Conservation (phyloP, 768 basidiomycete species). For the Calocybe indica region DNA sequence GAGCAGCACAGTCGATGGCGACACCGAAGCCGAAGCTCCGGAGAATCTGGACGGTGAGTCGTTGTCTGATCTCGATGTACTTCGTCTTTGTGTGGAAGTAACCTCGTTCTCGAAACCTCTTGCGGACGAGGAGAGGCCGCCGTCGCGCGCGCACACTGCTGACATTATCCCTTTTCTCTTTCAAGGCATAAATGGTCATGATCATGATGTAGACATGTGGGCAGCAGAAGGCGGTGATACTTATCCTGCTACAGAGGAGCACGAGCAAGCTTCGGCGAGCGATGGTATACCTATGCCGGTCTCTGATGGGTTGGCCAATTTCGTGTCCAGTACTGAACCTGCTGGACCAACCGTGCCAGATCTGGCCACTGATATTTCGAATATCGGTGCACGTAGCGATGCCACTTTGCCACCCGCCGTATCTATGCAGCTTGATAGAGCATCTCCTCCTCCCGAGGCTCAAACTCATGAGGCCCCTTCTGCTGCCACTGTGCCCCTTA, state of each 20-base stretch:
- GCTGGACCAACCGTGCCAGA: not conserved
- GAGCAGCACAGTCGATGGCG: constrained; percentile 14
- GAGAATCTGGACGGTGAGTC: constrained; percentile 48
- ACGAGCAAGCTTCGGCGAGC: not conserved
- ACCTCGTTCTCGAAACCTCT: constrained; percentile 22
- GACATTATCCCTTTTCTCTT: constrained; percentile 36
- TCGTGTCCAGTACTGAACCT: too few relatives aligned
- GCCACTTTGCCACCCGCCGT: constrained; percentile 4
- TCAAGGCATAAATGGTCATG: constrained; percentile 39
- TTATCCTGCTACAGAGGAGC: constrained; percentile 10
- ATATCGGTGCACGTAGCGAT: constrained; percentile 5
- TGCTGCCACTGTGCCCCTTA: constrained; percentile 10
- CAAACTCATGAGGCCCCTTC: not conserved
- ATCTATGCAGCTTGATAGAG: not conserved
- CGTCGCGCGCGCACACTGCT: constrained; percentile 50
- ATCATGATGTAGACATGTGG: constrained; percentile 32
- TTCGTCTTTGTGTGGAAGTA: constrained; percentile 40
- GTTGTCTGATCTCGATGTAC: constrained; percentile 24
- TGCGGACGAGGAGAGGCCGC: constrained; percentile 31
- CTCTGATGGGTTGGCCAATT: not conserved
- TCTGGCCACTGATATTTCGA: constrained; percentile 5
- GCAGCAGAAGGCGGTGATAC: constrained; percentile 25
- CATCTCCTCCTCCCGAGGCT: constrained; percentile 2
- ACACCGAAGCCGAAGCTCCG: constrained; percentile 25
- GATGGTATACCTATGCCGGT: constrained; percentile 5